A percentile compares a stretch with the other conserved stretches of the same genome.
Evolutionary conservation across 345 rosid genomes (phyloP).

Genomic region (Salix udensis): DNA sequence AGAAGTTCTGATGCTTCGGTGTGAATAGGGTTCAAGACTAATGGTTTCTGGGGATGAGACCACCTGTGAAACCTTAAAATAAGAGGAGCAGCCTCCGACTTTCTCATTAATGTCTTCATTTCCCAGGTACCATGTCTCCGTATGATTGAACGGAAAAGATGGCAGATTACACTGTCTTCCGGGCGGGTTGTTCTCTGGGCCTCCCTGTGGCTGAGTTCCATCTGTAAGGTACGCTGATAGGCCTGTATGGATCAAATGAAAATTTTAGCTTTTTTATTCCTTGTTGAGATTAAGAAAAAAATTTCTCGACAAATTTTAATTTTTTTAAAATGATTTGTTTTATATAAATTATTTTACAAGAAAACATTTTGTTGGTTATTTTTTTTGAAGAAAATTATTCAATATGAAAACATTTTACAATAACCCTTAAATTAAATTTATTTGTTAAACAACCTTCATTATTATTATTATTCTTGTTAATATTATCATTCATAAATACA

Average conservation of each 20-base stretch:
- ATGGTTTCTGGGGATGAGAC: slow-evolving; percentile 67
- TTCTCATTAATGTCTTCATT: slow-evolving; percentile 22
- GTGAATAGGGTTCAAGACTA: slow-evolving; percentile 54
- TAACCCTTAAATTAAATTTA: too few relatives aligned
- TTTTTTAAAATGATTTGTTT: too few relatives aligned
- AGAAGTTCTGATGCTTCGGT: slow-evolving; percentile 35
- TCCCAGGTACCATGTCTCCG: slow-evolving; percentile 33
- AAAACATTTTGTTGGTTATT: too few relatives aligned
- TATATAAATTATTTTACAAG: too few relatives aligned
- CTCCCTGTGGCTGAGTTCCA: slow-evolving; percentile 46
- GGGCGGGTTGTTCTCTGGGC: slow-evolving; percentile 24
- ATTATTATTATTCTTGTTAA: too few relatives aligned
- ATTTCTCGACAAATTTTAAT: too few relatives aligned
- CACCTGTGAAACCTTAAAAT: slow-evolving; percentile 35
- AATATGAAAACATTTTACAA: too few relatives aligned
- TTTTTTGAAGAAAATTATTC: too few relatives aligned
- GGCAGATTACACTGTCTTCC: slow-evolving; percentile 33
- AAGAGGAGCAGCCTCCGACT: slow-evolving; percentile 35
- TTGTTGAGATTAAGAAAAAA: background rate
- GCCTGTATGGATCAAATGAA: slow-evolving; percentile 35
- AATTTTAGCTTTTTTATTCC: background rate
- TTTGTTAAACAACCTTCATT: too few relatives aligned
- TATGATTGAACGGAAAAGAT: slow-evolving; percentile 32
- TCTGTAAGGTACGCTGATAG: slow-evolving; percentile 71
- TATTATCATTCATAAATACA: too few relatives aligned